Percentiles rank a stretch among this genome's conserved stretches.
phyloP scores from a whole-genome alignment of 2,329 filamentous ascomycete species.

The Alternaria atra region DNA sequence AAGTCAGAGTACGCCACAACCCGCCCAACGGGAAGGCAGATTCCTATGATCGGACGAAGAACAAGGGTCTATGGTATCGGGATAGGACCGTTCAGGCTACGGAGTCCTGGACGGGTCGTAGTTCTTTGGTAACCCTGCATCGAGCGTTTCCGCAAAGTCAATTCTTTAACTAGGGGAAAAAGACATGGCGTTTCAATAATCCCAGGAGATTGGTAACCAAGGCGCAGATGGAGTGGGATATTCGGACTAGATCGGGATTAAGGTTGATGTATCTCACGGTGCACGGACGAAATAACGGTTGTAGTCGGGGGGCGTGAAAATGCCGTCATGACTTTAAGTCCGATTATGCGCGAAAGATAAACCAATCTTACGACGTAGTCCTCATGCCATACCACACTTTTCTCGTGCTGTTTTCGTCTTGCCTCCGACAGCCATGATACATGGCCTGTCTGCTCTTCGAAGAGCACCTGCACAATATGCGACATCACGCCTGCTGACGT shows the following conservation, averaged over 20 bases:
- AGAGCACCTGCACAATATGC: slow-evolving; percentile 38
- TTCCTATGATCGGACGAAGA: not conserved
- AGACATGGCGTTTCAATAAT: not conserved
- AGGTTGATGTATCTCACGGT: not conserved
- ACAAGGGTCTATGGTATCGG: not conserved
- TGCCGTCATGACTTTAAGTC: slow-evolving; percentile 37
- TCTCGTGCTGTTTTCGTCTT: slow-evolving; percentile 9
- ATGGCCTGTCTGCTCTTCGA: slow-evolving; percentile 49
- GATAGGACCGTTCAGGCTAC: not conserved
- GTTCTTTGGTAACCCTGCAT: too few relatives aligned
- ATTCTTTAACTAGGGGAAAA: not conserved
- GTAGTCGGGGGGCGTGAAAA: slow-evolving; percentile 18
- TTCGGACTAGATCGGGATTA: slow-evolving; percentile 1
- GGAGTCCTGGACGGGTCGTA: too few relatives aligned
- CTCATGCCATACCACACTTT: slow-evolving; percentile 42
- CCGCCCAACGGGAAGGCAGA: not conserved
- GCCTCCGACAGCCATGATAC: slow-evolving; percentile 46
- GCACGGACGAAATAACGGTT: slow-evolving; percentile 15
- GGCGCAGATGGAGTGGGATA: not conserved
- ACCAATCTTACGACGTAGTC: slow-evolving; percentile 10
- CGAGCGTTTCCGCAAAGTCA: not conserved
- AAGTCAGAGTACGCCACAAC: not conserved
- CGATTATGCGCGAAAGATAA: slow-evolving; percentile 22
- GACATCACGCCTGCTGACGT: slow-evolving; percentile 32
- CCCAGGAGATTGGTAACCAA: not conserved